Conservation (phyloP, 192 early-diverging fungal species). For the Coemansia sp. region DNA sequence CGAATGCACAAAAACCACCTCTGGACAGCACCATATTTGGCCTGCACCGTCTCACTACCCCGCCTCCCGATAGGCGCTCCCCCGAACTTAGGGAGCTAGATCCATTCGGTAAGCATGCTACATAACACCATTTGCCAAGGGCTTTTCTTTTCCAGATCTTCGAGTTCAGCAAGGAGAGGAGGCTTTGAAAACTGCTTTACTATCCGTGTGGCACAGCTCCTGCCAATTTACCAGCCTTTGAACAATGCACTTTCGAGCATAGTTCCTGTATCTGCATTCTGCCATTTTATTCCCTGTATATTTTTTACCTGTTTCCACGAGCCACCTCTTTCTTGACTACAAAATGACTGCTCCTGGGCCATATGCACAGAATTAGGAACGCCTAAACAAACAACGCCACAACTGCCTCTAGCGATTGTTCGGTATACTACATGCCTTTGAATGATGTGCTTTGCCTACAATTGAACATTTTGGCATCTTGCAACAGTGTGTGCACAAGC, state of each 20-base stretch:
- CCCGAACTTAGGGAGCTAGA: conserved; percentile 31
- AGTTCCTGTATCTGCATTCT: conserved; percentile 1
- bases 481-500: not conserved
- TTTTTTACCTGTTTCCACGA: not conserved
- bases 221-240: not conserved
- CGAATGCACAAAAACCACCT: not conserved
- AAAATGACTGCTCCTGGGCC: not conserved
- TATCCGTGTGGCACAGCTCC: not conserved
- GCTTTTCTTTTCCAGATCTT: not conserved
- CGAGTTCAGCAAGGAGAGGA: not conserved
- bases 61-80: conserved; percentile 20
- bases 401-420: not conserved
- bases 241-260: not conserved
- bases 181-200: not conserved
- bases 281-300: not conserved
- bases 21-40: conserved; percentile 17
- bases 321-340: not conserved
- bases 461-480: not conserved
- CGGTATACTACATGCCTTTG: not conserved
- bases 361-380: not conserved
- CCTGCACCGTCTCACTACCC: conserved; percentile 30
- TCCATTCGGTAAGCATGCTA: conserved; percentile 47
- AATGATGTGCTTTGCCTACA: not conserved
- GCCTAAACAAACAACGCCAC: not conserved
- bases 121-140: not conserved